A percentile compares a stretch with the other conserved stretches of the same genome.
These are phyloP conservation scores for Coemansia sp. DNA, from an alignment of 192 early-diverging fungal genomes.

Conservation along the genomic window DNA sequence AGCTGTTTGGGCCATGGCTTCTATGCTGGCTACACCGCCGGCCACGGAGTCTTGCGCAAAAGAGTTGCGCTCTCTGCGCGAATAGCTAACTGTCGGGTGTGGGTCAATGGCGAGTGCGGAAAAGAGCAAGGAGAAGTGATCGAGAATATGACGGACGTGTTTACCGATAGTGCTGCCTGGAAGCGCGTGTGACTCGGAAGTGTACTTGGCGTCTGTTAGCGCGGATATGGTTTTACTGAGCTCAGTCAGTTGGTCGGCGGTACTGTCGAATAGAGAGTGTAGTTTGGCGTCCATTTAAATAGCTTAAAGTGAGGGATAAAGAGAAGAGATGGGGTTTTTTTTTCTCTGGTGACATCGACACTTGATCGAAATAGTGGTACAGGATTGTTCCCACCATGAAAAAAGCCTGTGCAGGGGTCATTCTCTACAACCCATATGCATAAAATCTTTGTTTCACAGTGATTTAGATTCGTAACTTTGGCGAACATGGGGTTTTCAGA, in stretches of 20 bases:
- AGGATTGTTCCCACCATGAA: background rate
- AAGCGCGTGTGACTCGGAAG: conserved; percentile 29
- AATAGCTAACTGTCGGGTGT: conserved; percentile 20
- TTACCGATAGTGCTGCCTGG: conserved; percentile 60
- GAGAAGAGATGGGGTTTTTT: background rate
- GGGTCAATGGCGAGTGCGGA: background rate
- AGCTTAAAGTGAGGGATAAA: background rate
- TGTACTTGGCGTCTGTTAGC: conserved; percentile 31
- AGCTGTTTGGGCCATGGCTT: background rate
- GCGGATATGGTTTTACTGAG: conserved; percentile 14
- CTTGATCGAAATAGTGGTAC: background rate
- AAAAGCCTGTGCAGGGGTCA: background rate
- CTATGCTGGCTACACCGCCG: conserved; percentile 20
- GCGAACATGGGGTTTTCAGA: no score
- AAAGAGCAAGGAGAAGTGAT: conserved; percentile 51
- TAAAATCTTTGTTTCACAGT: background rate
- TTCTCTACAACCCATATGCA: background rate
- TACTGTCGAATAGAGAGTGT: conserved; percentile 24
- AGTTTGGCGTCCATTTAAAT: conserved; percentile 4
- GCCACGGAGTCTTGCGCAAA: conserved; percentile 23
- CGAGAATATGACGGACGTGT: conserved; percentile 58
- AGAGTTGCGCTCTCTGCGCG: conserved; percentile 24
- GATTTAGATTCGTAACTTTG: background rate
- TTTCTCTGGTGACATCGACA: background rate
- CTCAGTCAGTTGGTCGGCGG: conserved; percentile 16